These are phyloP conservation scores for Candida vartiovaarae DNA, from an alignment of 805 yeast species.

Conservation along the genomic window DNA sequence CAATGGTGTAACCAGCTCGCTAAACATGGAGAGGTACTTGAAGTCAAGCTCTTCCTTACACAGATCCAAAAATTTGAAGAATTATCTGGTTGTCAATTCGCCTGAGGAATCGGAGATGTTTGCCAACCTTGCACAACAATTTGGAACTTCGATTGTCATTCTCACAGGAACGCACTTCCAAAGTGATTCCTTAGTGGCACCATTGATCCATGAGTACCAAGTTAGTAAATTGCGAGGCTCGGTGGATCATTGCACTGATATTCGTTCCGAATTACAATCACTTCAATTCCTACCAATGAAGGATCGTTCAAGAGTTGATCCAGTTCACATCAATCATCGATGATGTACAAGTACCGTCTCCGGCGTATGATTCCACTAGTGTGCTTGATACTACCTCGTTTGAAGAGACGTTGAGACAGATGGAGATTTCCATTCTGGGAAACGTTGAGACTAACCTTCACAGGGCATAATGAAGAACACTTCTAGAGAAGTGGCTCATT, in stretches of 20 bases:
- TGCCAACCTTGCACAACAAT: slow-evolving; percentile 12
- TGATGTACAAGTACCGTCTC: background rate
- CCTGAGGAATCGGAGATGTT: slow-evolving; percentile 18
- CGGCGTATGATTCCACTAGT: background rate
- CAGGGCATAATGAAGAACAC: too few species aligned
- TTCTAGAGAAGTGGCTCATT: too few species aligned
- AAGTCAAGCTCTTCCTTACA: slow-evolving; percentile 5
- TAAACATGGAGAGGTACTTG: slow-evolving; percentile 8
- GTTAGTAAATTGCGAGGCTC: slow-evolving; percentile 6
- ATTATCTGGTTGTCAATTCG: slow-evolving; percentile 17
- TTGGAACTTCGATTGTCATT: slow-evolving; percentile 15
- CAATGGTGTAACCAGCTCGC: slow-evolving; percentile 1
- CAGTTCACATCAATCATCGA: slow-evolving; percentile 1
- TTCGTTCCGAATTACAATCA: background rate
- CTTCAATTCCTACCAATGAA: slow-evolving; percentile 9
- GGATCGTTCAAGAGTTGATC: slow-evolving; percentile 2
- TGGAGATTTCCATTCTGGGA: slow-evolving; percentile 19
- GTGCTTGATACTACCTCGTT: slow-evolving; percentile 1
- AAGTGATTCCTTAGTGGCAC: slow-evolving; percentile 15
- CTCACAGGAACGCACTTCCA: slow-evolving; percentile 13
- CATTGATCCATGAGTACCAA: slow-evolving; percentile 7
- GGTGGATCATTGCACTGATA: slow-evolving; percentile 5
- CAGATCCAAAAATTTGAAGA: slow-evolving; percentile 6
- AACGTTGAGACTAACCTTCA: slow-evolving; percentile 10
- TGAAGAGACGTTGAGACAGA: slow-evolving; percentile 8